A percentile compares a stretch with the other conserved stretches of the same genome.
phyloP scores from a whole-genome alignment of 1,139 yeast species.

The Zygosaccharomyces sapae region DNA sequence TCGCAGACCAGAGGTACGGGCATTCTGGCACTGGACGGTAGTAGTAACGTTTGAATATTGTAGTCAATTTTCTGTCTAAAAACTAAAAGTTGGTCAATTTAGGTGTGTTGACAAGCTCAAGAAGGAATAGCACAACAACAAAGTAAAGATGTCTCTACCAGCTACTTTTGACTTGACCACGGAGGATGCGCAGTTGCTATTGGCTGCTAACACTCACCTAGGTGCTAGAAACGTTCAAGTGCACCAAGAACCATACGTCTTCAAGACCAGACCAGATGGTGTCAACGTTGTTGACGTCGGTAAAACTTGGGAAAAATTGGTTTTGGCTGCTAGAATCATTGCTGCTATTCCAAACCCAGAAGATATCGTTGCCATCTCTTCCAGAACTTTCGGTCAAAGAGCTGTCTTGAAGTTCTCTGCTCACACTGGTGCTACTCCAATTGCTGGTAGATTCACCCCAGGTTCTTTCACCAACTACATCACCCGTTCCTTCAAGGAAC shows the following conservation, averaged over 20 bases:
- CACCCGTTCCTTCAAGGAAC: conserved; percentile 99
- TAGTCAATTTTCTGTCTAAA: not conserved
- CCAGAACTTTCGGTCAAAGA: conserved; percentile 99
- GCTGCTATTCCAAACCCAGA: conserved; percentile 99
- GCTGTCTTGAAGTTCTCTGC: conserved; percentile 99
- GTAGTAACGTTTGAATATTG: conserved; percentile 2
- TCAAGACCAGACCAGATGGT: conserved; percentile 99
- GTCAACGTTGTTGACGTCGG: conserved; percentile 97
- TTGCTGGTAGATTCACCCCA: conserved; percentile 99
- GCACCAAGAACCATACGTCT: conserved; percentile 99
- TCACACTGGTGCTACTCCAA: conserved; percentile 99
- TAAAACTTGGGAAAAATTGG: conserved; percentile 99
- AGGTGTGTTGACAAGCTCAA: conserved; percentile 13
- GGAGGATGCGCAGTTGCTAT: conserved; percentile 98
- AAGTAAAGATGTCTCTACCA: conserved; percentile 67
- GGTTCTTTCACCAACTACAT: conserved; percentile 99
- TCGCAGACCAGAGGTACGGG: conserved; percentile 3
- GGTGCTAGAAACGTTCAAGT: conserved; percentile 99
- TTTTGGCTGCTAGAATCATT: conserved; percentile 98
- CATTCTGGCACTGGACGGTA: conserved; percentile 1
- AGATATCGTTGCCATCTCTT: conserved; percentile 97
- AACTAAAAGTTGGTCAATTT: not conserved
- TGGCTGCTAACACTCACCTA: conserved; percentile 99
- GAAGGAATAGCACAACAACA: conserved; percentile 28
- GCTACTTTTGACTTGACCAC: conserved; percentile 89